Evolutionary conservation across 75 land plant species (phyloP), one percentile per base, ranked within the genome.

Genomic region (Cunninghamia lanceolata): DNA sequence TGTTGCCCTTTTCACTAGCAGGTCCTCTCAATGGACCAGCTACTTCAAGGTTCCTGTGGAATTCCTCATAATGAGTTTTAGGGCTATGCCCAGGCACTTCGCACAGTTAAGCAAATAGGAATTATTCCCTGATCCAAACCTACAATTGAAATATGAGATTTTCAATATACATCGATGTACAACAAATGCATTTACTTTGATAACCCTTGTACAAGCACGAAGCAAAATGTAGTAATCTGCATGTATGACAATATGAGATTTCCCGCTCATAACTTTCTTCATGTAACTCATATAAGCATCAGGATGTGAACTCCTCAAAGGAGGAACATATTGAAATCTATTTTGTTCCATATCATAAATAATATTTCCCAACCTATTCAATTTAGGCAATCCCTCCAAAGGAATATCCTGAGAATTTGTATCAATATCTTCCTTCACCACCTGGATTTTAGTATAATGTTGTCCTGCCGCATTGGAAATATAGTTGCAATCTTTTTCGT

Each of bases 191-290:
- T 95, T 93, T 53, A 95, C 93, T 47, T 91, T 87, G 19, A 92
- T 92, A 77, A 89, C 91, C 52, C 84, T 93, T 25, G 99, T 96
- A 92, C 95, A 95, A 63, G 94, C 92, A 45, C 93, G 91, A 75
- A 97, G 93, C 87, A 95, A 87, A 40, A 97, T 90, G 82, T 95
- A 94, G 71, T 97, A 95, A 87, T 97, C 97, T 25, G 92, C 97
- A 89, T 97, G 99, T 2, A 92, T 93, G 81, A 73, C 89, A 79
- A 93, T 90, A 16, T 59, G 85, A 0, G 81, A 53, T 43, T 82
- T 76, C 36, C 91, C 88, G 39, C 82, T 36, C 39, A 84, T 81
- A 21, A 30, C 84, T 87, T 89, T 89, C 83, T 94, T 86, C 21
- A 39, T 47, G 85, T 95, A 95, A 42, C 85, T 86, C 76, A 95